Evolutionary conservation across 2,329 filamentous ascomycete genomes (phyloP).

Genomic region (Hypocreales sp.): DNA sequence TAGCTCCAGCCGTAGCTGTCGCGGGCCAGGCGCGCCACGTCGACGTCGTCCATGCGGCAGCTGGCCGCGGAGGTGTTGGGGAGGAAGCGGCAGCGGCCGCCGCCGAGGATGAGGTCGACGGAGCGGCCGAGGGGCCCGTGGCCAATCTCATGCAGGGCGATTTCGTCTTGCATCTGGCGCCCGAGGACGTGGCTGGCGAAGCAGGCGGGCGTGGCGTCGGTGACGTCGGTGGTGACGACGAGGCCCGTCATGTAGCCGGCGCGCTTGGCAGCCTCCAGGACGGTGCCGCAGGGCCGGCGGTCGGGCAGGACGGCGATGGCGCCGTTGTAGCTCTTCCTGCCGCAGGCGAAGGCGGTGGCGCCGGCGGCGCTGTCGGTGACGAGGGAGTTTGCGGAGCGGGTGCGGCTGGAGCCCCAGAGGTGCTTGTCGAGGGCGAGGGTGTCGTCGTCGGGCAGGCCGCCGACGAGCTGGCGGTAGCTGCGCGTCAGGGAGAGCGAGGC

Average conservation of each 20-base stretch:
- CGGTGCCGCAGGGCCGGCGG: conserved; percentile 76
- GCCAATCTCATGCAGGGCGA: conserved; percentile 84
- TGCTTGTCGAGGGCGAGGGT: conserved; percentile 72
- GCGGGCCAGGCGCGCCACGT: conserved; percentile 59
- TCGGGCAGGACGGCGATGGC: conserved; percentile 84
- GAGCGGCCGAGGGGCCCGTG: conserved; percentile 73
- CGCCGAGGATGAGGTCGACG: conserved; percentile 85
- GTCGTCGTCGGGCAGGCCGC: conserved; percentile 58
- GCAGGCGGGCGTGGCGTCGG: conserved; percentile 90
- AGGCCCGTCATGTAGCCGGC: conserved; percentile 86
- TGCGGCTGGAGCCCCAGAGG: conserved; percentile 80
- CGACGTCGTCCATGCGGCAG: conserved; percentile 64
- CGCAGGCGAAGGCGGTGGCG: conserved; percentile 91
- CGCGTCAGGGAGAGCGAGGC: conserved; percentile 78
- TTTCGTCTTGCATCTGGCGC: conserved; percentile 71
- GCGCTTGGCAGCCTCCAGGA: conserved; percentile 81
- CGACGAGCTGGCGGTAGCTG: conserved; percentile 66
- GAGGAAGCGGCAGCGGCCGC: conserved; percentile 85
- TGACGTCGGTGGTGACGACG: conserved; percentile 88
- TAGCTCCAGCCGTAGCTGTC: conserved; percentile 69
- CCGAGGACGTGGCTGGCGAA: conserved; percentile 80
- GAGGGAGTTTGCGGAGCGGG: conserved; percentile 66
- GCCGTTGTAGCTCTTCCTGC: conserved; percentile 87
- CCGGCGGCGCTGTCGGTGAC: conserved; percentile 96
- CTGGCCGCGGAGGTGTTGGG: conserved; percentile 68